These are phyloP conservation scores for Diatrype stigma DNA, from an alignment of 2,329 filamentous ascomycete species.

Conservation along the genomic window DNA sequence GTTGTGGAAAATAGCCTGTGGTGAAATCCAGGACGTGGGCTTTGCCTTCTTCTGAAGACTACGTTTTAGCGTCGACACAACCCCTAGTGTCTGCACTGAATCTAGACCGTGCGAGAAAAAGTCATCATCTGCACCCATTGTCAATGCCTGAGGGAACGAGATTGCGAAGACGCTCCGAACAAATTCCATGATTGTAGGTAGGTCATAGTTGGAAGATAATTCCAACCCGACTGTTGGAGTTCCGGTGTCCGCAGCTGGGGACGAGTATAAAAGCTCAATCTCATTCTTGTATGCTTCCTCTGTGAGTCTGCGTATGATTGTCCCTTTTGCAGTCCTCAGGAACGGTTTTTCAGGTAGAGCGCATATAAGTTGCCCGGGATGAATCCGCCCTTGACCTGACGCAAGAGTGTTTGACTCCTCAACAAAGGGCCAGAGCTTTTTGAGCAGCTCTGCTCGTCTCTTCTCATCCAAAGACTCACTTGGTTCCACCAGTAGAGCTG, in stretches of 20 bases:
- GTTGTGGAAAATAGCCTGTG: background rate
- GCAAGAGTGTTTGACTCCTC: background rate
- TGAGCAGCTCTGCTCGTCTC: background rate
- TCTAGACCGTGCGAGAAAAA: conserved; percentile 10
- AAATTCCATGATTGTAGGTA: background rate
- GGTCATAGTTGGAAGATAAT: background rate
- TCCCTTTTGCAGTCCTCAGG: conserved; percentile 1
- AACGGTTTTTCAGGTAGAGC: conserved; percentile 1
- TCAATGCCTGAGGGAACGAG: background rate
- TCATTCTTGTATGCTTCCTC: background rate
- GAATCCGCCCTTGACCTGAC: background rate
- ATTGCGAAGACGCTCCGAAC: background rate
- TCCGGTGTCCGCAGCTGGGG: background rate
- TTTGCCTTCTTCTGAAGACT: conserved; percentile 1
- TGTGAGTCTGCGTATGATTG: conserved; percentile 2
- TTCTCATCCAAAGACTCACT: background rate
- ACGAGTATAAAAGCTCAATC: conserved; percentile 1
- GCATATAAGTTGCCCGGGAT: background rate
- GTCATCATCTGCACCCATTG: conserved; percentile 7
- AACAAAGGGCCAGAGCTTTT: background rate
- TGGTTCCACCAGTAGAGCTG: conserved; percentile 1
- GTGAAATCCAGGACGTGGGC: background rate
- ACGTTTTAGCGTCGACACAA: conserved; percentile 4
- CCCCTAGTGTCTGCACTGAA: conserved; percentile 8
- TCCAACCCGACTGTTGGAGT: no score